A percentile compares a stretch with the other conserved stretches of the same genome.
Conservation (phyloP, 73 alveolate species). For the Paramecium pentaurelia region DNA sequence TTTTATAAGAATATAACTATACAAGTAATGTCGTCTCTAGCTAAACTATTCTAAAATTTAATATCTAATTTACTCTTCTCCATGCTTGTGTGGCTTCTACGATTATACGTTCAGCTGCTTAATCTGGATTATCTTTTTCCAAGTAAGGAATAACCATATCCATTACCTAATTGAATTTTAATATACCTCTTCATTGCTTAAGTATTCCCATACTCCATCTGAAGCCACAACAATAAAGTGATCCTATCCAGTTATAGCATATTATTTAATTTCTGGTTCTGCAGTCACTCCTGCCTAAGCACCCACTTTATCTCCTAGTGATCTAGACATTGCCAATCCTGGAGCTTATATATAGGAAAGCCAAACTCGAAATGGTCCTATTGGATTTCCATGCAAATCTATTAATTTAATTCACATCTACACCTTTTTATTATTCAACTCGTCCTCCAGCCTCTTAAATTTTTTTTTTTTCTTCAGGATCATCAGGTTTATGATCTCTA, state of each 20-base stretch:
- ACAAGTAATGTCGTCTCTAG: conserved; percentile 63
- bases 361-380: conserved; percentile 97
- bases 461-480: conserved; percentile 75
- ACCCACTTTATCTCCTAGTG: conserved; percentile 92
- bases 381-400: conserved; percentile 72
- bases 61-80: neutral
- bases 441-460: conserved; percentile 76
- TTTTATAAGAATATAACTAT: conserved; percentile 54
- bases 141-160: neutral
- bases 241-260: neutral
- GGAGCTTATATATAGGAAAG: conserved; percentile 88
- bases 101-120: conserved; percentile 15
- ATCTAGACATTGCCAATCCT: conserved; percentile 98
- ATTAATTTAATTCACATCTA: neutral
- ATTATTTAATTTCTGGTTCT: conserved; percentile 51
- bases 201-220: conserved; percentile 91
- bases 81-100: conserved; percentile 29
- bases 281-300: conserved; percentile 87
- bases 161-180: neutral
- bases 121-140: conserved; percentile 34
- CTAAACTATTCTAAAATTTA: conserved; percentile 30
- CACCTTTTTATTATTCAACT: conserved; percentile 70
- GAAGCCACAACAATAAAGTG: conserved; percentile 51
- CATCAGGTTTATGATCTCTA: conserved; percentile 89
- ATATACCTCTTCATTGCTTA: conserved; percentile 73